Conservation (phyloP, 257 asterid genomes). For the Przewalskia tangutica region DNA sequence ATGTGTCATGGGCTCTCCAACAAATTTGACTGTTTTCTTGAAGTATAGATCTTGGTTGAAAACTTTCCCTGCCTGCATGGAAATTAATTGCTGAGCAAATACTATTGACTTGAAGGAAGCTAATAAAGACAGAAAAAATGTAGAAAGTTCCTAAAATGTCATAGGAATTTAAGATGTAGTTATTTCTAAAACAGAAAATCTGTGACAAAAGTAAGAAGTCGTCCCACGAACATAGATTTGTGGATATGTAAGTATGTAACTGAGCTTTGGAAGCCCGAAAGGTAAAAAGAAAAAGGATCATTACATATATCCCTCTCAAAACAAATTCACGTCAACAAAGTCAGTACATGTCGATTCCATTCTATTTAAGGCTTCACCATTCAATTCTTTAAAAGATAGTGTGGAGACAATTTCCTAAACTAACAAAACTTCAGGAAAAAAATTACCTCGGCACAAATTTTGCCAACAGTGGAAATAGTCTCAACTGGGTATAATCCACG, state of each 20-base stretch:
- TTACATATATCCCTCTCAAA: not conserved
- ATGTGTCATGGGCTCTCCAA: slow-evolving; percentile 89
- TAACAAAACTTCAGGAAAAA: not conserved
- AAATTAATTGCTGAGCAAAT: not conserved
- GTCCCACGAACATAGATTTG: not conserved
- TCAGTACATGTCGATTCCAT: not conserved
- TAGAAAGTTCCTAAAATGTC: not conserved
- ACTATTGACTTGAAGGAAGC: not conserved
- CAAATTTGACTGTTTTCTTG: slow-evolving; percentile 56
- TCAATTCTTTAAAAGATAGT: not conserved
- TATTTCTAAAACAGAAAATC: not conserved
- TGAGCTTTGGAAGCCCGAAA: not conserved
- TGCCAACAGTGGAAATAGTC: slow-evolving; percentile 72
- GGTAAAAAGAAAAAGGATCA: not conserved
- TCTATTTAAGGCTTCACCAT: not conserved
- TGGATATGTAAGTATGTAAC: not conserved
- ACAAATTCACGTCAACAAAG: not conserved
- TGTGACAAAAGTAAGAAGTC: not conserved
- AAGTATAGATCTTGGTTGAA: slow-evolving; percentile 76
- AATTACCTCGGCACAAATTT: slow-evolving; percentile 71
- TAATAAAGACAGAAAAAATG: not conserved
- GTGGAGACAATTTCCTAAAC: not conserved
- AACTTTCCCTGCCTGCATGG: slow-evolving; percentile 77
- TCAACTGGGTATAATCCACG: slow-evolving; percentile 89
- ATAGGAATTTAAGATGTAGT: not conserved